These are phyloP conservation scores for Posidonia oceanica DNA, from an alignment of 116 monocot species.

Conservation along the genomic window DNA sequence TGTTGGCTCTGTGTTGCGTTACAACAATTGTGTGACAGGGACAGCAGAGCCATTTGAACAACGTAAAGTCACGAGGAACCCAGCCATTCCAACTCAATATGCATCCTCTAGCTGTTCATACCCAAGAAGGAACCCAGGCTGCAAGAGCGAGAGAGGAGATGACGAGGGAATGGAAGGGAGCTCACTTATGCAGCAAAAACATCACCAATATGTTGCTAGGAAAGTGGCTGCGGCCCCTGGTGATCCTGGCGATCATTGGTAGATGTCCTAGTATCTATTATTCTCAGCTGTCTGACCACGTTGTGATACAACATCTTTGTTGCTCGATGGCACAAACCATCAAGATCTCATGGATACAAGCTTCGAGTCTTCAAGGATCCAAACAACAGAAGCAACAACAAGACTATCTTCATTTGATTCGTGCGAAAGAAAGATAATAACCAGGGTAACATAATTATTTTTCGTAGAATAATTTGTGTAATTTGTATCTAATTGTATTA, in stretches of 20 bases:
- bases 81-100: conserved; percentile 5
- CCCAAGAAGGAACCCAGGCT: conserved; percentile 18
- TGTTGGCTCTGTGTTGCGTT: conserved; percentile 30
- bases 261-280: neutral
- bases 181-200: conserved; percentile 6
- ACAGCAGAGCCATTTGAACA: conserved; percentile 11
- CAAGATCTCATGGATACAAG: neutral
- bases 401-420: neutral
- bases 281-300: neutral
- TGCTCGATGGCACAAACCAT: neutral
- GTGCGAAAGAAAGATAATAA: neutral
- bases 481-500: neutral
- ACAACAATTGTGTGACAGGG: conserved; percentile 10
- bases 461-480: neutral
- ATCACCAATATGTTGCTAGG: conserved; percentile 16
- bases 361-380: neutral
- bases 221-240: conserved; percentile 14
- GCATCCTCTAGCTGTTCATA: conserved; percentile 14
- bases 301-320: neutral
- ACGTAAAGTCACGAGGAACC: conserved; percentile 3
- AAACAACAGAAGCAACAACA: neutral
- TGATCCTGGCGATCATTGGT: conserved; percentile 12
- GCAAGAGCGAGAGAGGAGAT: conserved; percentile 14
- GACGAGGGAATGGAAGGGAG: conserved; percentile 1
- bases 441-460: neutral